phyloP scores from a whole-genome alignment of 2,329 filamentous ascomycete genomes.

The Sporothrix pseudoabietina region DNA sequence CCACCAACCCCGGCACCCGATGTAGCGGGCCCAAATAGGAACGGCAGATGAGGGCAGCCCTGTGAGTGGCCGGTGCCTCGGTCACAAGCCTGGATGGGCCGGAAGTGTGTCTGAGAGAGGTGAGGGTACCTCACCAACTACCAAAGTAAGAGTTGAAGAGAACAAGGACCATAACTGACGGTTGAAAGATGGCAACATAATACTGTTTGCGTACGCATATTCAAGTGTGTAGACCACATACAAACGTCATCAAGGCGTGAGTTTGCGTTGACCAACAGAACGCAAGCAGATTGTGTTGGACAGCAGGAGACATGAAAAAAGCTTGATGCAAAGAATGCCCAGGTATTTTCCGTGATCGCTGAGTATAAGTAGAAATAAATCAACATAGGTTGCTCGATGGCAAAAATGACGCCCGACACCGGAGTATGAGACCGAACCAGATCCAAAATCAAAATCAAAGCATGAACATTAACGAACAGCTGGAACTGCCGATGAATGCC shows the following conservation, averaged over 20 bases:
- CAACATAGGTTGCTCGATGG: neutral
- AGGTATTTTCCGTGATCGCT: neutral
- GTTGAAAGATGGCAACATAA: neutral
- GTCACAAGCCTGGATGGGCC: neutral
- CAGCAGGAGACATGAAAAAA: neutral
- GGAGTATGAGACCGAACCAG: neutral
- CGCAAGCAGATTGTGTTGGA: neutral
- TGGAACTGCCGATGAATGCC: neutral
- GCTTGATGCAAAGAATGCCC: too few relatives aligned
- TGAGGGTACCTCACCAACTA: neutral
- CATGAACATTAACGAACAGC: neutral
- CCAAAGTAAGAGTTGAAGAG: neutral
- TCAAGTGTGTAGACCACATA: neutral
- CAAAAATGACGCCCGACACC: constrained; percentile 2
- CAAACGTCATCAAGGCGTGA: neutral
- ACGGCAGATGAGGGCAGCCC: neutral
- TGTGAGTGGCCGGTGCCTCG: neutral
- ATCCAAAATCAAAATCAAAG: neutral
- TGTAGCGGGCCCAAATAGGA: constrained; percentile 6
- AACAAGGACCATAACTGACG: neutral
- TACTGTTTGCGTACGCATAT: neutral
- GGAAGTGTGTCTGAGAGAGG: neutral
- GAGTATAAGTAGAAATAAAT: neutral
- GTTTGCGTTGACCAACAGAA: neutral
- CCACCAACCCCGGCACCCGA: neutral